Conservation (phyloP, 1,284 basidiomycete genomes). For the Blastosporella zonata region DNA sequence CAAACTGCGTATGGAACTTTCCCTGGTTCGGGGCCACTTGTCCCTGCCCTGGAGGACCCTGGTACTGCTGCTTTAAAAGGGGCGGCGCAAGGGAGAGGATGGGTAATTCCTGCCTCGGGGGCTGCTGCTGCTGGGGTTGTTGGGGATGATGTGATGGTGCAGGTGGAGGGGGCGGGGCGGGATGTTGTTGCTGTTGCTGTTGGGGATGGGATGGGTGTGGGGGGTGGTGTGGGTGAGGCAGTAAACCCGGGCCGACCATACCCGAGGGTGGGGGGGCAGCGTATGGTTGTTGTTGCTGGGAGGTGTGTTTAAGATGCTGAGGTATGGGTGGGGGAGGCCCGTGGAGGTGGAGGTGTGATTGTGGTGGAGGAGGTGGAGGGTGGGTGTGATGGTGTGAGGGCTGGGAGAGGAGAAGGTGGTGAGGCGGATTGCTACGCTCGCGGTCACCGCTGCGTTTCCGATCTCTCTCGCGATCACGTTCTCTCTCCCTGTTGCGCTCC, state of each 20-base stretch:
- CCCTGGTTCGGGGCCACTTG: background rate
- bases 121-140: too few relatives aligned
- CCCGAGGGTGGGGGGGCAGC: background rate
- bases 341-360: background rate
- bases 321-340: background rate
- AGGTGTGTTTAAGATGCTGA: background rate
- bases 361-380: too few relatives aligned
- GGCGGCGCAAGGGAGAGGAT: constrained; percentile 9
- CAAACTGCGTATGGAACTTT: constrained; percentile 15
- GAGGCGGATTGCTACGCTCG: background rate
- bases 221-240: background rate
- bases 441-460: constrained; percentile 4
- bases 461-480: constrained; percentile 8
- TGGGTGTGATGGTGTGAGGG: too few relatives aligned
- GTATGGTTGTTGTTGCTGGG: background rate
- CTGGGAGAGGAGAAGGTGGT: background rate
- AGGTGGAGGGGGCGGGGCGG: too few relatives aligned
- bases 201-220: background rate
- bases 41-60: constrained; percentile 3
- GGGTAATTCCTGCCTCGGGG: constrained; percentile 7
- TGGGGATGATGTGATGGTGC: background rate
- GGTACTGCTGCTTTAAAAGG: constrained; percentile 5
- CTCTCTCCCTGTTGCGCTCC: constrained; percentile 18
- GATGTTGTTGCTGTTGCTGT: too few relatives aligned
- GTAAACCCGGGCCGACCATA: constrained; percentile 6